phyloP scores from a whole-genome alignment of 1,139 yeast genomes.

The Yamadazyma sp. region DNA sequence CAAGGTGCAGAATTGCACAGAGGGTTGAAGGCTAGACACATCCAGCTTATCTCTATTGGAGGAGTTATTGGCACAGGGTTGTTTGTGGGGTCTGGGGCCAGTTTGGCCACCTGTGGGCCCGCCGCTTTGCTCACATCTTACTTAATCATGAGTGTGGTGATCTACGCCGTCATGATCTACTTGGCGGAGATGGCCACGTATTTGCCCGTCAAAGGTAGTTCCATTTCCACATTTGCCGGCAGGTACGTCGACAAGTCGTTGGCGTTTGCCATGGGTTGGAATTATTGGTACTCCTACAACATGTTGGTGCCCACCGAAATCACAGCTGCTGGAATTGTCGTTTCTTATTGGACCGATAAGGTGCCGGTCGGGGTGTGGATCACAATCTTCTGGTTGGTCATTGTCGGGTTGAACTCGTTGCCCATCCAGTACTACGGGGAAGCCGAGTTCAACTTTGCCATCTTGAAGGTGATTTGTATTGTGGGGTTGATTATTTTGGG shows the following conservation, averaged over 20 bases:
- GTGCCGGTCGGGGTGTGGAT: conserved; percentile 32
- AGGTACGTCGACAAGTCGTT: conserved; percentile 59
- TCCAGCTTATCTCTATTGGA: conserved; percentile 40
- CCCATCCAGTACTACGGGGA: conserved; percentile 33
- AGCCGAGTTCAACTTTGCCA: conserved; percentile 31
- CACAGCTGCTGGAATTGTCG: conserved; percentile 73
- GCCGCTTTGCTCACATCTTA: conserved; percentile 42
- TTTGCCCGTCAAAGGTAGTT: conserved; percentile 62
- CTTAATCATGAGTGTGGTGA: conserved; percentile 47
- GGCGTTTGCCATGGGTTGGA: conserved; percentile 78
- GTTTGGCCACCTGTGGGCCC: conserved; percentile 46
- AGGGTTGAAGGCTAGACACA: conserved; percentile 41
- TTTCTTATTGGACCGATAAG: conserved; percentile 62
- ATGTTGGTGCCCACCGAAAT: conserved; percentile 79
- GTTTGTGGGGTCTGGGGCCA: conserved; percentile 48
- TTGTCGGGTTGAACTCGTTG: conserved; percentile 23
- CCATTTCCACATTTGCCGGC: conserved; percentile 51
- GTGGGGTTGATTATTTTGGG: conserved; percentile 27
- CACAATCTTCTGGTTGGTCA: conserved; percentile 25
- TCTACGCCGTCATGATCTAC: conserved; percentile 60
- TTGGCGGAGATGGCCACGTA: conserved; percentile 83
- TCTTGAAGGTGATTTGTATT: conserved; percentile 26
- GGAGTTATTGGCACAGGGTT: conserved; percentile 45
- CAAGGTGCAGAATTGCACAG: conserved; percentile 26
- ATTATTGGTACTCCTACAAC: conserved; percentile 70